Evolutionary conservation across 345 rosid species (phyloP), one percentile per base, ranked within the genome.

Genomic region (Gossypium mustelinum): DNA sequence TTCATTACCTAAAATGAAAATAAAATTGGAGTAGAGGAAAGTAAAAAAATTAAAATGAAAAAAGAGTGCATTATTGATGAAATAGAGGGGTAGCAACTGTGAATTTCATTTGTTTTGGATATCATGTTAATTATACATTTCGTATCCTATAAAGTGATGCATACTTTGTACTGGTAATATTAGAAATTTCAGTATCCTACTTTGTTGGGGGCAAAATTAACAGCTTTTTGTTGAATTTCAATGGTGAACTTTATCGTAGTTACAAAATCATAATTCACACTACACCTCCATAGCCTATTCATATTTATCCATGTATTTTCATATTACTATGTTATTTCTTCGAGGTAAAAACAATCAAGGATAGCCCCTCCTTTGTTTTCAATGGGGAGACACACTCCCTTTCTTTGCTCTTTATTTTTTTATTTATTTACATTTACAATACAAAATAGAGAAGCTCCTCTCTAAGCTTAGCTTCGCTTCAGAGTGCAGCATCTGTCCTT

Each of bases 401-500:
- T 11, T 43, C 17, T 65, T 47, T 65, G 14, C 5, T 0, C 11
- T 14, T 16, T 34, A 4, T 34, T 34, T 34, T 34, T 34, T 34
- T 34, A 5, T 5, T 34, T 5, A 20, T 20, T 20, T 20, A 34
- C 41, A 34, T 34, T 34, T 5, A 5, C 41, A 34, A 5, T 34
- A 5, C 41, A 34, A 34, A 70, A 4, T 34, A 34, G 39, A 34
- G 39, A 34, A 34, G 39, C 39, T 34, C 68, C 17, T 9, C 65
- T 29, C 51, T 20, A 11, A 71, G 63, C 73, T 51, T 16, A 73
- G 39, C 78, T 44, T 65, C n/a, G 55, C 63, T 61, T 41, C 60
- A 70, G 61, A 57, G 62, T 25, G 47, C 81, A 63, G 76, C 66
- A 50, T 22, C 59, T 77, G 58, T 68, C 70, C 41, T 78, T 68